phyloP scores from a whole-genome alignment of 257 asterid species.

The Jacaranda mimosifolia region DNA sequence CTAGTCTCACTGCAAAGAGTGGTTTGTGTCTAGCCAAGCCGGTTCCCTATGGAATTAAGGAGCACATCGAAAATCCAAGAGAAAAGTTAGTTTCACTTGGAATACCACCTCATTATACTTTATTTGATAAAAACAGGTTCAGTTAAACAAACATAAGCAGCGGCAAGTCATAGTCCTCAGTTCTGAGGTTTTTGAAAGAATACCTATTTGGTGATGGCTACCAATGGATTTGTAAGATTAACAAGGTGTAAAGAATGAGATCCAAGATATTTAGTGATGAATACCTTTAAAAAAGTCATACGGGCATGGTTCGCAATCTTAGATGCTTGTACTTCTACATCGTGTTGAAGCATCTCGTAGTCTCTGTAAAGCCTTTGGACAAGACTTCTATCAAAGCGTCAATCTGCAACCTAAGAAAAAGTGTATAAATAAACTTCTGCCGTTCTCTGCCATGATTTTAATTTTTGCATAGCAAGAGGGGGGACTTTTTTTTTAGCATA shows the following conservation, averaged over 20 bases:
- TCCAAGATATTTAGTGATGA: constrained; percentile 4
- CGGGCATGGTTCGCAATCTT: constrained; percentile 75
- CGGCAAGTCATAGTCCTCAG: not conserved
- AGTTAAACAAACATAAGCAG: not conserved
- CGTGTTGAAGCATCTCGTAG: constrained; percentile 72
- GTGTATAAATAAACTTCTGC: constrained; percentile 17
- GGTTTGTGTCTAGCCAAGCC: not conserved
- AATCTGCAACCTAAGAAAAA: constrained; percentile 53
- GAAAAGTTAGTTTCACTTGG: not conserved
- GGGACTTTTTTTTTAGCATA: not conserved
- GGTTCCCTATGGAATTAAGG: not conserved
- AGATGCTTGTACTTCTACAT: constrained; percentile 88
- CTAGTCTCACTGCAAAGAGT: not conserved
- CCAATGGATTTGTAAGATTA: constrained; percentile 32
- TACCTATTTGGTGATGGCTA: constrained; percentile 42
- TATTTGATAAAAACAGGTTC: not conserved
- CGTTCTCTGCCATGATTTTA: not conserved
- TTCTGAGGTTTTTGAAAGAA: not conserved
- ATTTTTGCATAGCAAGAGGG: constrained; percentile 14
- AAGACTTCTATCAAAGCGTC: constrained; percentile 74
- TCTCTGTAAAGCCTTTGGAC: constrained; percentile 77
- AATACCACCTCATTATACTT: not conserved
- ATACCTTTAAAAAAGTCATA: constrained; percentile 49
- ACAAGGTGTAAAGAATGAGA: not conserved
- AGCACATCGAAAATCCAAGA: not conserved